Evolutionary conservation across 2,329 filamentous ascomycete species (phyloP).

Genomic region (Colletotrichum spinosum): DNA sequence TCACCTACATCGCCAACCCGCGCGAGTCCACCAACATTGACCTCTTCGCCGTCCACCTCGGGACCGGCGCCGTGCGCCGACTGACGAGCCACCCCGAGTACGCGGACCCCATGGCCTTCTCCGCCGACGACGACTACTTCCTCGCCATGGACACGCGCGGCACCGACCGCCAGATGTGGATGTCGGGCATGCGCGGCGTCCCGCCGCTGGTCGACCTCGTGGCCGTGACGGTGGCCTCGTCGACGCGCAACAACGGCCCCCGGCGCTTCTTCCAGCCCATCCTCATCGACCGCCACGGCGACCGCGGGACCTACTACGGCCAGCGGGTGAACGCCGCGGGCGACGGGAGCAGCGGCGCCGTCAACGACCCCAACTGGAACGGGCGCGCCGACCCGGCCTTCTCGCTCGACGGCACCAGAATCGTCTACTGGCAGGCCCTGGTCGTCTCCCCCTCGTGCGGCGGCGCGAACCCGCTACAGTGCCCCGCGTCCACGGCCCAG

Average conservation of each 20-base stretch:
- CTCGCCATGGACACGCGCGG: constrained; percentile 58
- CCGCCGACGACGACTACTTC: constrained; percentile 55
- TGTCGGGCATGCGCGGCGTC: constrained; percentile 52
- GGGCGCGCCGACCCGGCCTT: constrained; percentile 57
- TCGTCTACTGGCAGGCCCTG: constrained; percentile 56
- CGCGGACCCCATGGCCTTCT: constrained; percentile 54
- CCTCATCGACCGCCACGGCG: constrained; percentile 56
- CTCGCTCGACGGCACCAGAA: constrained; percentile 53
- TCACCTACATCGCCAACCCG: constrained; percentile 54
- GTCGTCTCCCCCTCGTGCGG: constrained; percentile 55
- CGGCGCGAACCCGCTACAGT: constrained; percentile 55
- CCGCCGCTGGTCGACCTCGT: constrained; percentile 56
- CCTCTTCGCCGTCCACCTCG: constrained; percentile 53
- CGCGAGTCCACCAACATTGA: constrained; percentile 58
- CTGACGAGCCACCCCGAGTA: constrained; percentile 58
- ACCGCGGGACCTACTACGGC: constrained; percentile 57
- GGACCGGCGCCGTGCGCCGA: constrained; percentile 53
- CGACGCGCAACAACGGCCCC: constrained; percentile 57
- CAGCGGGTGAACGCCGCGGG: constrained; percentile 54
- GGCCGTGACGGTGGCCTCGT: constrained; percentile 47
- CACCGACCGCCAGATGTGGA: constrained; percentile 54
- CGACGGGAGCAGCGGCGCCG: constrained; percentile 49
- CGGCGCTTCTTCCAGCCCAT: constrained; percentile 60
- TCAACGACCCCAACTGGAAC: constrained; percentile 62
- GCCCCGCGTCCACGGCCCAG: constrained; percentile 51